phyloP scores from a whole-genome alignment of 371 early-diverging fungal species.

The Lichtheimia hyalospora region DNA sequence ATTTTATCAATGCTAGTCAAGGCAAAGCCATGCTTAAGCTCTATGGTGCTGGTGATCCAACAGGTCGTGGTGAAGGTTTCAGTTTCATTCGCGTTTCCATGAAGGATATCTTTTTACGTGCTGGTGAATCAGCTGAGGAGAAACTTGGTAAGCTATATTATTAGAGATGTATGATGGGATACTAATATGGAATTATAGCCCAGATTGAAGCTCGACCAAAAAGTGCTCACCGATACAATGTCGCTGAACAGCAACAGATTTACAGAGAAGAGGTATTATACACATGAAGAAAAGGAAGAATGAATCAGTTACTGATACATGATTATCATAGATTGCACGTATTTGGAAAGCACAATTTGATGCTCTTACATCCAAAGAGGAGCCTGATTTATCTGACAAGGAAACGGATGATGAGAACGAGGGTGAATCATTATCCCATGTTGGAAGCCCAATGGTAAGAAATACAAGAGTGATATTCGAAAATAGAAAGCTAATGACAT shows the following conservation, averaged over 20 bases:
- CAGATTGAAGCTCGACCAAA: conserved; percentile 83
- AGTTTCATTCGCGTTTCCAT: conserved; percentile 96
- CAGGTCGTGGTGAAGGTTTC: conserved; percentile 98
- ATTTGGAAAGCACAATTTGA: conserved; percentile 93
- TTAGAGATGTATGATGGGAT: neutral
- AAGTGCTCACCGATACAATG: conserved; percentile 88
- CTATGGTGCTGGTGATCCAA: conserved; percentile 96
- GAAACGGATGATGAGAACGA: conserved; percentile 31
- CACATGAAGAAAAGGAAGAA: neutral
- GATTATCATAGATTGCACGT: conserved; percentile 61
- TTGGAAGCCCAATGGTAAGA: conserved; percentile 39
- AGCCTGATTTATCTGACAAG: conserved; percentile 54
- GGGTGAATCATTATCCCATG: conserved; percentile 41
- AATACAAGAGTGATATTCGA: neutral
- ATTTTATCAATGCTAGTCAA: conserved; percentile 91
- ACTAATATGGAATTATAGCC: conserved; percentile 27
- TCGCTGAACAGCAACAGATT: conserved; percentile 94
- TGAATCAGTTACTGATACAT: neutral
- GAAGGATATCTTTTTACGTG: conserved; percentile 95
- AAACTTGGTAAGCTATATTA: conserved; percentile 47
- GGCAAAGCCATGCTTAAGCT: conserved; percentile 94
- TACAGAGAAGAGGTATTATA: conserved; percentile 82
- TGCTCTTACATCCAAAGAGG: conserved; percentile 60
- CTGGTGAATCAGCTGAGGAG: conserved; percentile 85
- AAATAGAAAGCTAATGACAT: neutral